These are phyloP conservation scores for Lobosporangium transversale DNA, from an alignment of 192 early-diverging fungal species.

Conservation along the genomic window DNA sequence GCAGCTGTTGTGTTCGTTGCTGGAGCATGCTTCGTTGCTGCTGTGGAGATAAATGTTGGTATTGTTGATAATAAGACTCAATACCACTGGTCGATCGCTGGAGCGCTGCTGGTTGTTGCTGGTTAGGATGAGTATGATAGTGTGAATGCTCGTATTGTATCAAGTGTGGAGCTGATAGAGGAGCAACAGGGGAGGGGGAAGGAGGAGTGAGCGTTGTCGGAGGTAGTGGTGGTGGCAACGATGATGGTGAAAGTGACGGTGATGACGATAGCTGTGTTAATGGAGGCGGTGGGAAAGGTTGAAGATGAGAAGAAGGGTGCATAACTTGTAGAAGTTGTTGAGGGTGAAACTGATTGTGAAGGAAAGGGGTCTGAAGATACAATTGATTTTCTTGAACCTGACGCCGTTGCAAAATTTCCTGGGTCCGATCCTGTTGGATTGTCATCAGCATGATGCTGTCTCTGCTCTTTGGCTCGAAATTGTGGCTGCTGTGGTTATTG, in stretches of 20 bases:
- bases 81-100: too few relatives aligned
- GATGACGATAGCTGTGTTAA: not conserved
- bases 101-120: too few relatives aligned
- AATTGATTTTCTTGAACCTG: conserved; percentile 17
- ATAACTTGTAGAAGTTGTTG: conserved; percentile 13
- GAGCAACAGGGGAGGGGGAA: too few relatives aligned
- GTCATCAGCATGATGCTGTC: conserved; percentile 17
- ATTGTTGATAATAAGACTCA: conserved; percentile 5
- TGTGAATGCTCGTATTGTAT: too few relatives aligned
- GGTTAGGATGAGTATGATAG: too few relatives aligned
- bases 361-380: conserved; percentile 12
- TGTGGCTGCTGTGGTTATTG: conserved; percentile 28
- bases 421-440: conserved; percentile 16
- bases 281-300: not conserved
- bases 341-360: conserved; percentile 3
- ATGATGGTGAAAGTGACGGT: conserved; percentile 5
- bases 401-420: conserved; percentile 26
- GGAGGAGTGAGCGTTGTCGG: too few relatives aligned
- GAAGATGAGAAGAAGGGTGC: too few relatives aligned
- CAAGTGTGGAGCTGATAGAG: too few relatives aligned
- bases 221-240: too few relatives aligned
- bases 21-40: conserved; percentile 14
- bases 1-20: not conserved
- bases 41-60: not conserved
- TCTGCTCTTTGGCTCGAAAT: conserved; percentile 3